These are phyloP conservation scores for Purshia tridentata DNA, from an alignment of 306 rosid genomes.

Conservation along the genomic window DNA sequence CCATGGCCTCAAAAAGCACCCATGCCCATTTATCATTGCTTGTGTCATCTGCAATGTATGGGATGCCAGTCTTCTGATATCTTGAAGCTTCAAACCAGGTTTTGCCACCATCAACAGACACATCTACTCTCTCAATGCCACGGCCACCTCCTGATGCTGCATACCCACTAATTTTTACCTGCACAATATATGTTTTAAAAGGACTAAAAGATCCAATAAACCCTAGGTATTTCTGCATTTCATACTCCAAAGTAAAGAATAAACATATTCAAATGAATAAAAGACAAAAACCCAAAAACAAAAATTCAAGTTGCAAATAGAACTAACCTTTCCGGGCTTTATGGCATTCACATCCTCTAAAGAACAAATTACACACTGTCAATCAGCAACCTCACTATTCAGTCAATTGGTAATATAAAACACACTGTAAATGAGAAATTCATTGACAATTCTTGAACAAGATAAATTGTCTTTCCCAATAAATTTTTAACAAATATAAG, in stretches of 20 bases:
- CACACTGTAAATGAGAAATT: not conserved
- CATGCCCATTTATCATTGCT: conserved; percentile 94
- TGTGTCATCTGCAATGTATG: conserved; percentile 53
- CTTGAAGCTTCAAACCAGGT: conserved; percentile 80
- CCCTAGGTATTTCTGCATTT: not conserved
- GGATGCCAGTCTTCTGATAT: conserved; percentile 55
- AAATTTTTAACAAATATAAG: no score
- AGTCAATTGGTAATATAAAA: not conserved
- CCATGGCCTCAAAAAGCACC: conserved; percentile 76
- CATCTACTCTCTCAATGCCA: conserved; percentile 91
- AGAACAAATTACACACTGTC: conserved; percentile 89
- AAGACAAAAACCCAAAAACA: conserved; percentile 7
- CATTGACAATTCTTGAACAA: not conserved
- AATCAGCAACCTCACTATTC: conserved; percentile 31
- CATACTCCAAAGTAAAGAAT: not conserved
- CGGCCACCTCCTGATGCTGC: conserved; percentile 93
- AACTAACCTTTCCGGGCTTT: conserved; percentile 90
- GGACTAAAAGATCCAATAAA: conserved; percentile 7
- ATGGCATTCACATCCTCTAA: conserved; percentile 70
- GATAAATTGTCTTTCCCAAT: not conserved
- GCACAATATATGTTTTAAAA: conserved; percentile 16
- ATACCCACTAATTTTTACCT: conserved; percentile 83
- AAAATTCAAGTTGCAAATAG: not conserved
- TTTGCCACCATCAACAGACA: conserved; percentile 85
- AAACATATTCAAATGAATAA: conserved; percentile 7